Evolutionary conservation across 78 protist genomes (phyloP), one percentile per base, ranked within the genome.

Genomic region (Blattamonas nauphoetae): DNA sequence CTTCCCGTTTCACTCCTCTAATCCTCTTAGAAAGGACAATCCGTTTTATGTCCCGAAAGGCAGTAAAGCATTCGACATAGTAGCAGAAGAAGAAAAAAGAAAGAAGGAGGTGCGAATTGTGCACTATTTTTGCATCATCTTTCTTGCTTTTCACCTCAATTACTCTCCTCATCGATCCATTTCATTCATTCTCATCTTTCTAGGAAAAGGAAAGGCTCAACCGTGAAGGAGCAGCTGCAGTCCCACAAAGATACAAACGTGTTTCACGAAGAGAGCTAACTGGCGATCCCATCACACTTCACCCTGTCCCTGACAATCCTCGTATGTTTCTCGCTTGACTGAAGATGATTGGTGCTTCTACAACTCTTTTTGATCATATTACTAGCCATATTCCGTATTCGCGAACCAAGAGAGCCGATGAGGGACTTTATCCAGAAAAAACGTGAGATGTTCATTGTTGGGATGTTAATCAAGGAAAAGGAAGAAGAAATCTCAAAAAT

Each of bases 371-470:
- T 21, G 32, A 6, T 21, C 83, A 21, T 6, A 4, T 21, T 46
- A 5, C 6, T 5, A 79, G 83, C 83, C 5, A 6, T 6, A 5
- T 33, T 33, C 4, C 83, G 43, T 5, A 6, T 5, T 4, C 4
- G 43, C 42, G 83, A 79, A 11, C 83, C 83, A 6, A 6, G 83
- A 6, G 83, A 79, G 41, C 11, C 45, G 43, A 6, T 79, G 43
- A 4, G 21, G 32, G 83, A 79, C 32, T 79, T 79, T 21, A 79
- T 79, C 41, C 43, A 79, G 32, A 79, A 79, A 21, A 79, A 79
- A 11, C 33, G 83, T 5, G 83, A 79, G 6, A 79, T 79, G 83
- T 79, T 79, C 41, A 79, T 79, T 5, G 83, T 79, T 6, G 83
- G 83, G 42, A 79, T 79, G 43, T 36, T 21, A 6, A 21, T 79